Conservation (phyloP, 805 yeast genomes). For the Ogataea saltuana region DNA sequence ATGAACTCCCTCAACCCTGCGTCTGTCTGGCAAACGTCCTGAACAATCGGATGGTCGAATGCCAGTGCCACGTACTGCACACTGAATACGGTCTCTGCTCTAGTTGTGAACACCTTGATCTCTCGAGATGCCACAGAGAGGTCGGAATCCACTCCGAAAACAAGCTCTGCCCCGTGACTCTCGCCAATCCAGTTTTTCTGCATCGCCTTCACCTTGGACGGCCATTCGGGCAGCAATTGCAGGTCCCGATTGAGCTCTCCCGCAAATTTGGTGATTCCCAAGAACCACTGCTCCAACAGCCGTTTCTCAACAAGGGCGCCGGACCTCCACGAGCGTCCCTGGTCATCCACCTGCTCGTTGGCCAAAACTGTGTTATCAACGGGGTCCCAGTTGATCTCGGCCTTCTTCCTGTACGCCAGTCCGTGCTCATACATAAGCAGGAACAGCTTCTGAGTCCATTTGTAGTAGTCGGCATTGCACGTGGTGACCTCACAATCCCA, state of each 20-base stretch:
- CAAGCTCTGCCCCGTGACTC: slow-evolving; percentile 74
- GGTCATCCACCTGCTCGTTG: slow-evolving; percentile 90
- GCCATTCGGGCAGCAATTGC: slow-evolving; percentile 70
- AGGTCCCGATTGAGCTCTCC: slow-evolving; percentile 66
- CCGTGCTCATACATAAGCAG: slow-evolving; percentile 71
- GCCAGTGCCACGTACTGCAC: slow-evolving; percentile 85
- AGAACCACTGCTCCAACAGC: slow-evolving; percentile 86
- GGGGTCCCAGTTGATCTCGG: slow-evolving; percentile 98
- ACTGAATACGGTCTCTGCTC: slow-evolving; percentile 84
- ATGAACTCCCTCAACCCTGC: slow-evolving; percentile 49
- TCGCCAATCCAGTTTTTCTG: slow-evolving; percentile 94
- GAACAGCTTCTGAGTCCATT: slow-evolving; percentile 89
- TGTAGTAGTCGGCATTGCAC: slow-evolving; percentile 83
- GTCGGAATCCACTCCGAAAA: slow-evolving; percentile 39
- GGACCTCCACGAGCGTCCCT: slow-evolving; percentile 94
- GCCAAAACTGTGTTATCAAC: slow-evolving; percentile 93
- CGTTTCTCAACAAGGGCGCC: slow-evolving; percentile 91
- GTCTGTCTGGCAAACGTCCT: slow-evolving; percentile 40
- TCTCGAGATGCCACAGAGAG: slow-evolving; percentile 21
- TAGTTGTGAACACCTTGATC: slow-evolving; percentile 73
- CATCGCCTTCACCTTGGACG: slow-evolving; percentile 83
- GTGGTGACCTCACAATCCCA: slow-evolving; percentile 93
- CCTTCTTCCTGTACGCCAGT: slow-evolving; percentile 79
- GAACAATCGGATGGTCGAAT: slow-evolving; percentile 63
- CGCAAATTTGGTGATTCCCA: slow-evolving; percentile 85